These are phyloP conservation scores for Ajuga chamaepitys DNA, from an alignment of 257 asterid species.

Conservation along the genomic window DNA sequence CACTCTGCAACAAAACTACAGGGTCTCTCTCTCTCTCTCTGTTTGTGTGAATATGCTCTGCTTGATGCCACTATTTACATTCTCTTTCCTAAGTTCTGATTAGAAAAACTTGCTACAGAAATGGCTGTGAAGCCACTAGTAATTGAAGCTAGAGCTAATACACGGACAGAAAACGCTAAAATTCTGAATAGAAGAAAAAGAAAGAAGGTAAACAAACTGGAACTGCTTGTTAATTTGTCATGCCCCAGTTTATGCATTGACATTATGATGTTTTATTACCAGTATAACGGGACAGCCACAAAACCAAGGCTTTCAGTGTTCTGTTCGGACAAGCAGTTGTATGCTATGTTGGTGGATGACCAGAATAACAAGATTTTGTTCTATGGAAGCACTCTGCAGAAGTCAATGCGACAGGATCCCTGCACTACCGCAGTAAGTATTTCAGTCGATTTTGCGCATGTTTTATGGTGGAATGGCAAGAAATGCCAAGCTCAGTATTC, in stretches of 20 bases:
- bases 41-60: background rate
- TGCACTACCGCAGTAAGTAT: conserved; percentile 54
- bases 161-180: conserved; percentile 60
- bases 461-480: background rate
- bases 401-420: conserved; percentile 50
- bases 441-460: background rate
- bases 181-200: conserved; percentile 50
- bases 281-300: conserved; percentile 70
- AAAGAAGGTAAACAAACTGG: conserved; percentile 47
- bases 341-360: conserved; percentile 78
- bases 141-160: conserved; percentile 49
- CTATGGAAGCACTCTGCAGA: conserved; percentile 73
- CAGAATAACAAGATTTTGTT: conserved; percentile 72
- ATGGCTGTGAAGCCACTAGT: conserved; percentile 42
- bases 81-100: background rate
- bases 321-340: conserved; percentile 75
- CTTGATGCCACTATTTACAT: background rate
- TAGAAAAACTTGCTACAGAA: conserved; percentile 14
- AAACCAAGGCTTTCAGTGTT: conserved; percentile 88
- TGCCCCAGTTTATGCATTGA: background rate
- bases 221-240: background rate
- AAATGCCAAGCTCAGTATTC: too few relatives aligned
- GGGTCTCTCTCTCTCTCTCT: background rate
- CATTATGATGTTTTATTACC: background rate
- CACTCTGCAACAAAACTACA: conserved; percentile 9